phyloP scores from a whole-genome alignment of 495 filamentous ascomycete species.

The Talaromyces ruber region DNA sequence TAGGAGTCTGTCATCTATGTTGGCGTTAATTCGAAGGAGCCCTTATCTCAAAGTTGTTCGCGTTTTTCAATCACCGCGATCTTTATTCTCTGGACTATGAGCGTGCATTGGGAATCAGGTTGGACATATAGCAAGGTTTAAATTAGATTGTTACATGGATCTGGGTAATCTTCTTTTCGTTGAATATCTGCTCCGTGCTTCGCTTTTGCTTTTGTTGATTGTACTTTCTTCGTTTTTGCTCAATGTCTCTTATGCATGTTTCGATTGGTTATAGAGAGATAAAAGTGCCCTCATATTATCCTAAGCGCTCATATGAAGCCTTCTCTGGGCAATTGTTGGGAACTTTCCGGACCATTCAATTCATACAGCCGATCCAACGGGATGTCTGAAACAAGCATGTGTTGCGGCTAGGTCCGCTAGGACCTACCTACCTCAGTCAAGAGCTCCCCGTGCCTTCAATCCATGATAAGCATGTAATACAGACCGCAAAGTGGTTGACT shows the following conservation, averaged over 20 bases:
- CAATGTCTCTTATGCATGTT: background rate
- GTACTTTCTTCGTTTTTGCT: background rate
- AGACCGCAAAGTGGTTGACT: background rate
- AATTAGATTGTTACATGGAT: background rate
- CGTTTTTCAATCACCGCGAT: background rate
- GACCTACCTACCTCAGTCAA: background rate
- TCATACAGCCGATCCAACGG: background rate
- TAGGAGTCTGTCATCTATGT: conserved; percentile 59
- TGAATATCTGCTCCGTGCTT: background rate
- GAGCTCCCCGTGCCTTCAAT: background rate
- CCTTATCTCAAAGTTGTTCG: background rate
- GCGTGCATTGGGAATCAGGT: background rate
- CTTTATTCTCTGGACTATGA: background rate
- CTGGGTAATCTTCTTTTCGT: background rate
- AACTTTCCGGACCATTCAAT: background rate
- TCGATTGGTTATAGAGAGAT: background rate
- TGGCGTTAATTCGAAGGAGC: conserved; percentile 13
- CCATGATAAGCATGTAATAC: background rate
- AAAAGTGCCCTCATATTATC: background rate
- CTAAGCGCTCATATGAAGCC: background rate
- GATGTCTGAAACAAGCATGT: background rate
- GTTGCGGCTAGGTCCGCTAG: background rate
- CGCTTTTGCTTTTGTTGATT: background rate
- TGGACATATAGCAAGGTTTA: background rate
- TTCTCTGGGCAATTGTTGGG: background rate